These are phyloP conservation scores for Fusarium mangiferae DNA, from an alignment of 2,329 filamentous ascomycete genomes.

Conservation along the genomic window DNA sequence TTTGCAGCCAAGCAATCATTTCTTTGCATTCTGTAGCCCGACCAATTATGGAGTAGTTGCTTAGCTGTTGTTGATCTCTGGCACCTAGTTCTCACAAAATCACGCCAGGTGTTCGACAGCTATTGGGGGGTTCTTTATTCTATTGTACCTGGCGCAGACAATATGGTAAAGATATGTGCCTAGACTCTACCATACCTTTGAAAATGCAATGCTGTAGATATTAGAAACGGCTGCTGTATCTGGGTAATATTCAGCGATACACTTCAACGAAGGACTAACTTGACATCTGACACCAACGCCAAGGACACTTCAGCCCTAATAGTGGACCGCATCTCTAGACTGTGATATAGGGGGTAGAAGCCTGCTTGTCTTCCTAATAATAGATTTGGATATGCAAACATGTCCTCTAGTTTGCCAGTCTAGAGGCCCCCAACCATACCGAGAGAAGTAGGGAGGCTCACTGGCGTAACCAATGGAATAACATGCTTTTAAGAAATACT, in stretches of 20 bases:
- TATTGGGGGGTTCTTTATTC: fast-evolving
- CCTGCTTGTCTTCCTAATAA: not conserved
- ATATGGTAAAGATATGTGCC: fast-evolving
- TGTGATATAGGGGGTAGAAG: not conserved
- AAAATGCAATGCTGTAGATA: fast-evolving
- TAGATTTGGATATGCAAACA: not conserved
- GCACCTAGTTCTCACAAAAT: not conserved
- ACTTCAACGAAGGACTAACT: fast-evolving
- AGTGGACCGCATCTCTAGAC: not conserved
- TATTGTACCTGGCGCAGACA: fast-evolving
- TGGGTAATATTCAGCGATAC: no score
- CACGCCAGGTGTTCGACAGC: fast-evolving
- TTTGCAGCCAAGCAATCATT: not conserved
- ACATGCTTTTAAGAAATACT: not conserved
- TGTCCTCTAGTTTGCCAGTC: not conserved
- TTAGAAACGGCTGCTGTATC: not conserved
- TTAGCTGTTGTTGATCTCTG: not conserved
- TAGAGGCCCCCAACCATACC: not conserved
- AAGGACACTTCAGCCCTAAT: not conserved
- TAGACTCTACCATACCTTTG: not conserved
- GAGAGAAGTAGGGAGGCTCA: not conserved
- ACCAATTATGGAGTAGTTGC: not conserved
- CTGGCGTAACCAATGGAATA: not conserved
- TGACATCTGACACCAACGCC: no score
- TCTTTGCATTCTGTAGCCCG: no score